A percentile compares a stretch with the other conserved stretches of the same genome.
Evolutionary conservation across 202 grass and related monocot species (phyloP).

Genomic region (Musa balbisiana): DNA sequence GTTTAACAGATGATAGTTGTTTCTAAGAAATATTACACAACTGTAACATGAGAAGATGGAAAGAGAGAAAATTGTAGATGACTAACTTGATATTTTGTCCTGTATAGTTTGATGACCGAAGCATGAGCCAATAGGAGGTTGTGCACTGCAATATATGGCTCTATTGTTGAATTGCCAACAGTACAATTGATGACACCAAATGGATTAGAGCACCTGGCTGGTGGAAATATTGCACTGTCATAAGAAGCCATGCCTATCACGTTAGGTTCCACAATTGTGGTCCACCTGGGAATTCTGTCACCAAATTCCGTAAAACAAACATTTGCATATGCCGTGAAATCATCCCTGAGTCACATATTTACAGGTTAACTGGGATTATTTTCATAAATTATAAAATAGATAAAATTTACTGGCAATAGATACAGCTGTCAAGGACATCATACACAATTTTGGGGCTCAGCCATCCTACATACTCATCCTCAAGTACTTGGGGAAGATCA

Average conservation of each 20-base stretch:
- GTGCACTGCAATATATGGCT: constrained; percentile 56
- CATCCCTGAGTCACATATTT: constrained; percentile 31
- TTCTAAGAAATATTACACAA: too few relatives aligned
- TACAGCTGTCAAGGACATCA: background rate
- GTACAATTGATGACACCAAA: constrained; percentile 42
- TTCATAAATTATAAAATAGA: too few relatives aligned
- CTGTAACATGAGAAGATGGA: background rate
- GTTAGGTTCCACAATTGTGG: constrained; percentile 54
- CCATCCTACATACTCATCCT: constrained; percentile 19
- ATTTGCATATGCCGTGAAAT: constrained; percentile 55
- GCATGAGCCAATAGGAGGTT: constrained; percentile 57
- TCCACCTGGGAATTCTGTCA: constrained; percentile 56
- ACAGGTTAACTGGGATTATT: background rate
- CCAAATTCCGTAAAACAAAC: constrained; percentile 66
- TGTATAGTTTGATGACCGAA: constrained; percentile 49
- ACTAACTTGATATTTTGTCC: constrained; percentile 43
- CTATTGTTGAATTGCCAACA: constrained; percentile 42
- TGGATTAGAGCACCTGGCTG: constrained; percentile 47
- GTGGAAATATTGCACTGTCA: constrained; percentile 27
- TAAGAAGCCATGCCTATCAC: constrained; percentile 34
- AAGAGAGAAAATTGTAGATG: background rate
- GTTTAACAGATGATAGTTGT: too few relatives aligned
- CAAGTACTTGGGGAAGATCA: constrained; percentile 12
- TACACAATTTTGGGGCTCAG: constrained; percentile 10
- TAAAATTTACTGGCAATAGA: too few relatives aligned